Evolutionary conservation across 2,329 filamentous ascomycete species (phyloP), one percentile per base, ranked within the genome.

Genomic region (Clonostachys rhizophaga): DNA sequence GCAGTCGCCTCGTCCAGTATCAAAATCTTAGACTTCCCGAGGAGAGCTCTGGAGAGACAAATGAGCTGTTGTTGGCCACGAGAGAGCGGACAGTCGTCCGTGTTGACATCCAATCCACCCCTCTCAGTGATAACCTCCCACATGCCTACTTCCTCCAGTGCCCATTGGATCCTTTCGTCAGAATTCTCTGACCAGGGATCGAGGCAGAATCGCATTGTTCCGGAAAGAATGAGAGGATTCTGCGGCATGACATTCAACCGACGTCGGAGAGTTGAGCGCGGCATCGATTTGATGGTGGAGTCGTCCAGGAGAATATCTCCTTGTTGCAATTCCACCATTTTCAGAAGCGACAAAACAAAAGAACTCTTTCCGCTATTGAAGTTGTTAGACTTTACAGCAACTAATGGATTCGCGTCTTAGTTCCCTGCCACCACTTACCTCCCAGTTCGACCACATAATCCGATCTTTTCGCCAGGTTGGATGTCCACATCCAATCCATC

Each of bases 1-100:
- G 36, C 14, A 39, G 62, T 66, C 5, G 60, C 57, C 53, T 68
- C 64, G 13, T 67, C 64, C 3, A 68, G 47, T 6, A 72, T 55
- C 1, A 71, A 50, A 5, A 69, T 53, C 42, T 57, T 64, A 10
- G 61, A 59, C 46, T 56, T 57, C 16, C 59, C 53, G 42, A 72
- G 53, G n/a, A 75, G 52, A 0, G 70, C 66, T 11, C 73, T 59
- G 0, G 68, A 72, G 12, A 76, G 57, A 12, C 62, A 65, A 42
- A 76, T 65, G 2, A 76, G 56, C 56, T 85, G 81, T 46, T 71
- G 70, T 57, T 84, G 80, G 1, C 82, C 81, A 46, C 74, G 70
- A 5, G 69, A 74, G 6, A 80, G 62, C 46, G 67, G 63, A 7
- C 74, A 65, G 3, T 68, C 59, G 13, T 68, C 64, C 43, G 82